Evolutionary conservation across 75 land plant species (phyloP), one percentile per base, ranked within the genome.

Genomic region (Pseudotsuga menziesii): DNA sequence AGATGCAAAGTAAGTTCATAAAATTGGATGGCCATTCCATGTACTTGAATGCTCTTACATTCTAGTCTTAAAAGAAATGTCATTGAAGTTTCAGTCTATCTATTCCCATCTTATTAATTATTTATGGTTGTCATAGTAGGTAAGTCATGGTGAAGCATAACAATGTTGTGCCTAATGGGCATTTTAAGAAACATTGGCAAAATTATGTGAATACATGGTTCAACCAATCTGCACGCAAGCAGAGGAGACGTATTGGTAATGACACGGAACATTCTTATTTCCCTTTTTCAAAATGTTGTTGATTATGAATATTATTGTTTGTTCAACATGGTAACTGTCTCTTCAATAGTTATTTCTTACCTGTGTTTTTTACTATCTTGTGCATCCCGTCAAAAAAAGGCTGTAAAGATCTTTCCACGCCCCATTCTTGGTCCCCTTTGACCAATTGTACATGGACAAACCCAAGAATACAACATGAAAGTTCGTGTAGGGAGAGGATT

Each of bases 131-230:
- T 25, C 23, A 26, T 9, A 57, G 29, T 57, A 78, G 79, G 54
- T 58, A 73, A 79, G 63, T 19, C 57, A 87, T 87, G 83, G 82
- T 88, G 84, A 91, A 91, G 88, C 89, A 89, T 69, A 91, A 91
- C 85, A 91, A 89, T 77, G 89, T 89, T 63, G 77, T 91, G 48
- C 94, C 94, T 13, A 91, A 89, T 79, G 89, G 88, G 39, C 94
- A 90, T 73, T 92, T 92, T 80, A 92, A 83, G 94, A 92, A 92
- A 83, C 87, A 90, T 64, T 92, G 94, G 94, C 92, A 92, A 77
- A 85, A 81, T 76, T 88, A 86, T 78, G 92, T 92, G 72, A 90
- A 76, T 81, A 92, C 94, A 48, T 92, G 94, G 94, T 90, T 92
- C 80, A 88, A 92, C 77, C 92, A 92, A 58, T 92, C 94, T 35